phyloP scores from a whole-genome alignment of 2,329 filamentous ascomycete species.

The Exophiala xenobiotica region DNA sequence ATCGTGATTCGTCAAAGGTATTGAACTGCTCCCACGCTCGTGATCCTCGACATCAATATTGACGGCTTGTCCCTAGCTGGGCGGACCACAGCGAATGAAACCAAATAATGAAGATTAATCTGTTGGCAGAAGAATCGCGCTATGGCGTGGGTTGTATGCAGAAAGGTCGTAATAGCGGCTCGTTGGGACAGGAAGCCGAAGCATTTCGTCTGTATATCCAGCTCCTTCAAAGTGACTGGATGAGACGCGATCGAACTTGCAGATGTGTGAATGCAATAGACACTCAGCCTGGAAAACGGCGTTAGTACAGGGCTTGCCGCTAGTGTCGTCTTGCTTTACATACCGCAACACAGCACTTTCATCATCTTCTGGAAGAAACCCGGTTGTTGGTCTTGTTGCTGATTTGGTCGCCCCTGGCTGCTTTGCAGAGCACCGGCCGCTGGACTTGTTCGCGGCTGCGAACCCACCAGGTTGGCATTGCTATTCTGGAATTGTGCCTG shows the following conservation, averaged over 20 bases:
- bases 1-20: conserved; percentile 23
- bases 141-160: not conserved
- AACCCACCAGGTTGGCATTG: conserved; percentile 74
- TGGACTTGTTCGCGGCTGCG: conserved; percentile 59
- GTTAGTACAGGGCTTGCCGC: too few species aligned
- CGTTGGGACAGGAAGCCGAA: not conserved
- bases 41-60: not conserved
- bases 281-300: conserved; percentile 12
- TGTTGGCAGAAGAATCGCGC: not conserved
- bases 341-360: conserved; percentile 88
- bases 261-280: not conserved
- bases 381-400: conserved; percentile 68
- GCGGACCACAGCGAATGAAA: not conserved
- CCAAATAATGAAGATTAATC: not conserved
- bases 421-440: conserved; percentile 59
- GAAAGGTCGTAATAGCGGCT: not conserved
- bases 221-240: not conserved
- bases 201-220: too few species aligned
- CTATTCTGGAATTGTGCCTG: conserved; percentile 97
- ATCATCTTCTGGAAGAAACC: conserved; percentile 88
- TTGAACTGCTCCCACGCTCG: conserved; percentile 4
- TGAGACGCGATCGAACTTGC: not conserved
- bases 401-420: conserved; percentile 50
- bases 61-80: not conserved
- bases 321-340: conserved; percentile 33